Evolutionary conservation across 2,329 filamentous ascomycete genomes (phyloP), one percentile per base, ranked within the genome.

Genomic region (Hypoxylon sp.): DNA sequence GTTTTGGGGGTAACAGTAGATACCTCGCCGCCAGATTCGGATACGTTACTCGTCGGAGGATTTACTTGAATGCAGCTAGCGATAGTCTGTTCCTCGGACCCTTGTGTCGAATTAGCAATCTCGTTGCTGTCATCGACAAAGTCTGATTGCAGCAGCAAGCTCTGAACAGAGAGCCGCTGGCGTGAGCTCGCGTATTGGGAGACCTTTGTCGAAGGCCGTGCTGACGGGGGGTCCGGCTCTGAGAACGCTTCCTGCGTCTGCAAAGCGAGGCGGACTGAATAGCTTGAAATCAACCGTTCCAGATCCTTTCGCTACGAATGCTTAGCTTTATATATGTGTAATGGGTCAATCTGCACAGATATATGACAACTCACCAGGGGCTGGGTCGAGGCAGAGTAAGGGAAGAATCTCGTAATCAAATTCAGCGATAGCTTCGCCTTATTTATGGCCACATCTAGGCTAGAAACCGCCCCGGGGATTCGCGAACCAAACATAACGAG

Each of bases 101-200:
- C 52, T 19, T 60, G 59, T 11, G 23, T 19, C 11, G 67, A 51
- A 1, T 63, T 67, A 2, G 71, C 75, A 34, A 77, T 74, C 55
- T 80, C 76, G 46, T 78, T 74, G 34, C 79, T 81, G 58, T 82
- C 79, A 61, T 82, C 80, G 11, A 79, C 73, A 30, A 82, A 82
- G 45, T 79, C 78, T 0, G 80, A 79, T 23, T 81, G 80, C 2
- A 80, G 70, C 6, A 82, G 73, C 3, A 82, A 69, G 34, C 80
- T 82, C 58, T 82, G 80, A 10, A 82, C 80, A 0, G 79, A 80
- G 0, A 82, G 77, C 2, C 78, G 72, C 65, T 79, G 77, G n/a
- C 74, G 75, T 19, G 75, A 74, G 53, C 64, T 76, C 17, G 76
- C 77, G 52, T 73, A 75, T 9, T 73, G 73, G 3, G 76, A 77